These are phyloP conservation scores for Obelidium mucronatum DNA, from an alignment of 192 early-diverging fungal genomes.

Conservation along the genomic window DNA sequence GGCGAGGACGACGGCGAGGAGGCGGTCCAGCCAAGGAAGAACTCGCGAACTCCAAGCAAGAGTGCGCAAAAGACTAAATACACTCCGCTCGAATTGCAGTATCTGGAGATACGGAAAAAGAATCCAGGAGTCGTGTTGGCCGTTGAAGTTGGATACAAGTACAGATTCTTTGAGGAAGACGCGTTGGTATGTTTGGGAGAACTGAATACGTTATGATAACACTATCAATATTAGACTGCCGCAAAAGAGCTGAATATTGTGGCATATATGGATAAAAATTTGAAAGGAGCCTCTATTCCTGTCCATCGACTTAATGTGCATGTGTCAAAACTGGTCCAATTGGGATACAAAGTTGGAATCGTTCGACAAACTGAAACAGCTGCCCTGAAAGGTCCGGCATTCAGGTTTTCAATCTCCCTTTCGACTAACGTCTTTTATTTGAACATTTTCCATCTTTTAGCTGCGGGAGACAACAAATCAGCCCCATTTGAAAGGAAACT, in stretches of 20 bases:
- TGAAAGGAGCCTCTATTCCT: slow-evolving; percentile 83
- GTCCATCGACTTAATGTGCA: slow-evolving; percentile 80
- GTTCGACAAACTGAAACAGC: slow-evolving; percentile 87
- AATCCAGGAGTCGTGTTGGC: slow-evolving; percentile 79
- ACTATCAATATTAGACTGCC: too few species aligned
- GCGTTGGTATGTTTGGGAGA: too few species aligned
- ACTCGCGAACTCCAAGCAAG: too few species aligned
- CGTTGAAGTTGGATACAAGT: slow-evolving; percentile 96
- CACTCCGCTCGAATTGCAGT: slow-evolving; percentile 87
- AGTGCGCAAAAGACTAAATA: slow-evolving; percentile 30
- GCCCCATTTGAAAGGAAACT: slow-evolving; percentile 74
- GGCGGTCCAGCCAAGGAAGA: not conserved
- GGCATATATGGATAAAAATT: slow-evolving; percentile 78
- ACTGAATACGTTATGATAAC: too few species aligned
- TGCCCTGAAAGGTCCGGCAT: slow-evolving; percentile 70
- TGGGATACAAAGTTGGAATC: slow-evolving; percentile 88
- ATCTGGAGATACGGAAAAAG: slow-evolving; percentile 72
- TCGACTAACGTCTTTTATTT: too few species aligned
- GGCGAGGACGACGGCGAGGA: not conserved
- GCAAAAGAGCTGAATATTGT: slow-evolving; percentile 75
- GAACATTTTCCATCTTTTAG: slow-evolving; percentile 27
- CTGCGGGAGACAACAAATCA: slow-evolving; percentile 68
- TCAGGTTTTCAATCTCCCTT: not conserved
- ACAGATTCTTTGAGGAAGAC: slow-evolving; percentile 89
- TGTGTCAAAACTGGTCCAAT: slow-evolving; percentile 78